Evolutionary conservation across 441 rosid species (phyloP), one percentile per base, ranked within the genome.

Genomic region (Oxalis stricta): DNA sequence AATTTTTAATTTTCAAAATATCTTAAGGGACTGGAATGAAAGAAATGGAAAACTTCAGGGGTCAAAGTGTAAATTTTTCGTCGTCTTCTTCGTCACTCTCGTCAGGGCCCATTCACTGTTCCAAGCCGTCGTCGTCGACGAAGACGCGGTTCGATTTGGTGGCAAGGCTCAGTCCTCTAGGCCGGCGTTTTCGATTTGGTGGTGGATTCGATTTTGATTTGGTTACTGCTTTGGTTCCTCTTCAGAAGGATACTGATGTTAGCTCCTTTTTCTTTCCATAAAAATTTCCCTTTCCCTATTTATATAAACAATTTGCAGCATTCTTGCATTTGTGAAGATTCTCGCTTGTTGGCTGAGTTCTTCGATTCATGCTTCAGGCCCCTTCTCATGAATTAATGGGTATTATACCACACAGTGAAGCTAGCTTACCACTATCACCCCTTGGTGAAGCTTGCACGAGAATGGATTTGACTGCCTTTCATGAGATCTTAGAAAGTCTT

Each of bases 371-470:
- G 33, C 24, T 46, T 56, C 74, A 76, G 92, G 74, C 78, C 47
- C 81, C 81, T 51, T 84, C 92, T 48, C 72, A 76, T 67, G 83
- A 60, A 45, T 64, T 89, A 48, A 80, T 85, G 96, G 96, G 87
- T 49, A 57, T n/a, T n/a, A n/a, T 84, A 46, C 80, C 67, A 10
- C 72, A 64, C 33, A 64, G 56, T 42, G 71, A 70, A 48, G 63
- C 70, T 21, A 55, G 72, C 17, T 51, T 76, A 46, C 72, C 84
- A 40, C 61, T 67, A 12, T 74, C 98, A 21, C 79, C 89, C 16
- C 56, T 85, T 32, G 96, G 80, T 5, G 93, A 89, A 58, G 92
- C 98, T 47, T 76, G 87, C 67, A 59, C 63, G 38, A 70, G 83
- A 58, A 64, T 46, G 64, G 96, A 85, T 68, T 65, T 89, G 72